phyloP scores from a whole-genome alignment of 163 green algal species.

The Volvox carteri region DNA sequence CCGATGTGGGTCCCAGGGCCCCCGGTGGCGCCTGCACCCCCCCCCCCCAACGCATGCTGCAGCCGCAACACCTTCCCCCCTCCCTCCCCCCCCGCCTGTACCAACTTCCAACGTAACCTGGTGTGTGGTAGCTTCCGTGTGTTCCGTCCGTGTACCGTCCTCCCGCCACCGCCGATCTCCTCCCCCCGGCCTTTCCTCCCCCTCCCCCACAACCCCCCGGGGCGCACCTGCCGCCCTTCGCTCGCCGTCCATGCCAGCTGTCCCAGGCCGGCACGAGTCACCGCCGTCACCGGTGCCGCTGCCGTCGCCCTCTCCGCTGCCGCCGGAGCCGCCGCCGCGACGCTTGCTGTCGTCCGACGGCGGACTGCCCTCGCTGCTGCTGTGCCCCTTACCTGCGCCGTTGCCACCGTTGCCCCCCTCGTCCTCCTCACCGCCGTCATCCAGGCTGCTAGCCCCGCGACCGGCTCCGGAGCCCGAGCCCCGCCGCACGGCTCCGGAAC shows the following conservation, averaged over 20 bases:
- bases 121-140: no score
- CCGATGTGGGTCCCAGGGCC: no score
- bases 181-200: neutral
- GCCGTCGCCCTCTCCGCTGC: constrained; percentile 51
- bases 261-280: neutral
- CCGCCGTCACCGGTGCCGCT: constrained; percentile 50
- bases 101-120: neutral
- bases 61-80: neutral
- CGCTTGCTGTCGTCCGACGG: constrained; percentile 49
- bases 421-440: constrained; percentile 37
- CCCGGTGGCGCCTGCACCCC: no score
- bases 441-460: constrained; percentile 3
- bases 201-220: neutral
- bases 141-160: no score
- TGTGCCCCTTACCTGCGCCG: constrained; percentile 17
- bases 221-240: neutral
- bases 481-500: neutral
- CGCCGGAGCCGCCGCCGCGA: constrained; percentile 13
- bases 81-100: neutral
- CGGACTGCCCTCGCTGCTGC: constrained; percentile 48
- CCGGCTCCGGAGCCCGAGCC: neutral
- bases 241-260: neutral
- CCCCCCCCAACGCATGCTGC: no score
- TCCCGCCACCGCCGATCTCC: neutral
- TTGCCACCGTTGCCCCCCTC: neutral